A percentile compares a stretch with the other conserved stretches of the same genome.
Evolutionary conservation across 176 grass and related monocot genomes (phyloP).

Genomic region (Poa annua): DNA sequence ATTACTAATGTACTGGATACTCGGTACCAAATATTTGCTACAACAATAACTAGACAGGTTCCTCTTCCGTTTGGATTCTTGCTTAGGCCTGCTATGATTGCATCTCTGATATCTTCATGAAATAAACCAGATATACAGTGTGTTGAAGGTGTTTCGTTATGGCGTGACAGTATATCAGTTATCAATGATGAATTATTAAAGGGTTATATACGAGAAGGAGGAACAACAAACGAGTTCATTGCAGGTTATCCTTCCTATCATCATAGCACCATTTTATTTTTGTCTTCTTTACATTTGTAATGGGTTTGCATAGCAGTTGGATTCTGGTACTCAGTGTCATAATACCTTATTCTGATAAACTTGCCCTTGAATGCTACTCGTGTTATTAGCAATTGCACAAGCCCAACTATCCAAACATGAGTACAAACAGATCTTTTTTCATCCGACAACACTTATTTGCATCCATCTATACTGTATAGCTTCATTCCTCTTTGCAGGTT

Average conservation of each 20-base stretch:
- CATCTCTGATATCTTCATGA: slow-evolving; percentile 41
- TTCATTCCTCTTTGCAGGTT: slow-evolving; percentile 60
- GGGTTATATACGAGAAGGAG: slow-evolving; percentile 66
- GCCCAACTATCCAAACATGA: neutral
- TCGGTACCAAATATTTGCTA: neutral
- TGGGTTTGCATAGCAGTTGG: slow-evolving; percentile 20
- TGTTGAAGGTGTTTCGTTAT: slow-evolving; percentile 67
- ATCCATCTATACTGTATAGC: slow-evolving; percentile 25
- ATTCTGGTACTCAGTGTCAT: neutral
- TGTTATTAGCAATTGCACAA: slow-evolving; percentile 10
- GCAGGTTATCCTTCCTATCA: slow-evolving; percentile 65
- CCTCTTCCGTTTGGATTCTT: slow-evolving; percentile 22
- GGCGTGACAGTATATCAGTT: slow-evolving; percentile 60
- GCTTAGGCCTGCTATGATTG: slow-evolving; percentile 9
- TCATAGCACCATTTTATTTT: neutral
- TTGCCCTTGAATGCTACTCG: neutral
- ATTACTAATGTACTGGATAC: neutral
- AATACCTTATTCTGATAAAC: neutral
- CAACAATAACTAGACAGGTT: neutral
- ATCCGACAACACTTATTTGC: slow-evolving; percentile 3
- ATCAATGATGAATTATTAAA: slow-evolving; percentile 69
- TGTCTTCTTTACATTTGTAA: neutral
- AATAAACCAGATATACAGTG: slow-evolving; percentile 80
- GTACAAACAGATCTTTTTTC: neutral
- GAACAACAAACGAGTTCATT: slow-evolving; percentile 76